phyloP scores from a whole-genome alignment of 345 rosid species.

The Punica granatum region DNA sequence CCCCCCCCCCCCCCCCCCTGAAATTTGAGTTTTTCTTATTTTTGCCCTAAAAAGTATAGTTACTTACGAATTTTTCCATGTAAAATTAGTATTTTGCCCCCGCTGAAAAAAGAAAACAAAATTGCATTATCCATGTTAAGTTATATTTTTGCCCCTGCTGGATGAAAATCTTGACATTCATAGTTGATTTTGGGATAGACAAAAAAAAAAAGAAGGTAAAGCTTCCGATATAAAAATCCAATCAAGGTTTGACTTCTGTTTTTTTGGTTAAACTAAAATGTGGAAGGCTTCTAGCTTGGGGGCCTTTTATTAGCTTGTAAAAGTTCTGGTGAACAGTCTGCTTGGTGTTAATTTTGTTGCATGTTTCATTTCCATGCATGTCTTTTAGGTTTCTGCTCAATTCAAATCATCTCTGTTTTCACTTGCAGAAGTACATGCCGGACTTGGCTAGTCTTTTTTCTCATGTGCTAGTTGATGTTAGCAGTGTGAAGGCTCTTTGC shows the following conservation, averaged over 20 bases:
- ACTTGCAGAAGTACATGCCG: constrained; percentile 81
- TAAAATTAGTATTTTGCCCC: too few relatives aligned
- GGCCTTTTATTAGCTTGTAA: neutral
- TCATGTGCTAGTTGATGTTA: constrained; percentile 77
- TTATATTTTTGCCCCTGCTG: too few relatives aligned
- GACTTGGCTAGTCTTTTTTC: constrained; percentile 67
- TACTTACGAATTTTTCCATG: too few relatives aligned
- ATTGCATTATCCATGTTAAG: too few relatives aligned
- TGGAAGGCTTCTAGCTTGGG: neutral
- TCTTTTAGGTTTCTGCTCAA: neutral
- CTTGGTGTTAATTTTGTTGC: neutral
- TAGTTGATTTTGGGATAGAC: neutral
- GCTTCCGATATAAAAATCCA: neutral
- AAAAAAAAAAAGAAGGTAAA: neutral
- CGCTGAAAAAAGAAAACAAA: too few relatives aligned
- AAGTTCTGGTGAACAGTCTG: neutral
- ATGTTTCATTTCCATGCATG: neutral
- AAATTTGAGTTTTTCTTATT: too few relatives aligned
- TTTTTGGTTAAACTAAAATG: neutral
- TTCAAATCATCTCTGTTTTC: neutral
- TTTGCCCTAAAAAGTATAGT: too few relatives aligned
- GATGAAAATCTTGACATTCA: neutral
- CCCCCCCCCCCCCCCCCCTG: too few relatives aligned
- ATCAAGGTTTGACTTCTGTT: neutral
- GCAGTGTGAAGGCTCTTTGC: constrained; percentile 77